Evolutionary conservation across 495 filamentous ascomycete species (phyloP).

Genomic region (Lasiosphaeris hirsuta): DNA sequence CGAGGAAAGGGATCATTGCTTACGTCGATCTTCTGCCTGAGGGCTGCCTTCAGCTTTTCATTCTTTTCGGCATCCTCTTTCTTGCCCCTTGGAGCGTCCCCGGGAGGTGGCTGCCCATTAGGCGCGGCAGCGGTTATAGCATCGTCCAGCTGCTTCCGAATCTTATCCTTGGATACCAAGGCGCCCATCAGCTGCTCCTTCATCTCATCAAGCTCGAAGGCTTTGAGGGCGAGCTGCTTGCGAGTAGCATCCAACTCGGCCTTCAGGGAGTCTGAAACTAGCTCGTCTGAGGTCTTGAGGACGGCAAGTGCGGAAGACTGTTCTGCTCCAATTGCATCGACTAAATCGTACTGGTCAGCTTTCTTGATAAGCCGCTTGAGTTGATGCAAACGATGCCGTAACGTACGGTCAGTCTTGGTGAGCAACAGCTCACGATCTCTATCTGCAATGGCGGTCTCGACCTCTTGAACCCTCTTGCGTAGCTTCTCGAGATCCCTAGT

Average conservation of each 20-base stretch:
- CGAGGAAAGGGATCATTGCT: slow-evolving; percentile 21
- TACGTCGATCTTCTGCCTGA: slow-evolving; percentile 48
- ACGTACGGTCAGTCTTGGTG: slow-evolving; percentile 36
- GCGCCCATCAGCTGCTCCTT: slow-evolving; percentile 50
- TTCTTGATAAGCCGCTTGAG: neutral
- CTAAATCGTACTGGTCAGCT: slow-evolving; percentile 29
- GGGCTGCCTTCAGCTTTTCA: slow-evolving; percentile 46
- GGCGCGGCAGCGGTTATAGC: slow-evolving; percentile 14
- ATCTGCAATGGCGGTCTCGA: slow-evolving; percentile 43
- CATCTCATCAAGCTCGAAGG: slow-evolving; percentile 46
- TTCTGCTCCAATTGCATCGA: slow-evolving; percentile 47
- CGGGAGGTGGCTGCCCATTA: slow-evolving; percentile 8
- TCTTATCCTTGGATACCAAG: slow-evolving; percentile 52
- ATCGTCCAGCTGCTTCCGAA: slow-evolving; percentile 49
- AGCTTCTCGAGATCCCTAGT: slow-evolving; percentile 33
- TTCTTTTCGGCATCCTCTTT: slow-evolving; percentile 51
- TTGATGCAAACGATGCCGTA: neutral
- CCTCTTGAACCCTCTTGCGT: slow-evolving; percentile 39
- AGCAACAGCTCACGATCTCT: slow-evolving; percentile 45
- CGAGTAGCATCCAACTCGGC: slow-evolving; percentile 49
- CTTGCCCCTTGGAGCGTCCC: slow-evolving; percentile 29
- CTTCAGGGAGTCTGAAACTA: slow-evolving; percentile 49
- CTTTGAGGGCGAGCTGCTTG: slow-evolving; percentile 36
- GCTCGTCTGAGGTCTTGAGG: slow-evolving; percentile 51
- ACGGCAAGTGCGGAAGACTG: slow-evolving; percentile 45